Evolutionary conservation across 2,329 filamentous ascomycete genomes (phyloP), one percentile per base, ranked within the genome.

Genomic region (Scopulariopsis brevicaulis): DNA sequence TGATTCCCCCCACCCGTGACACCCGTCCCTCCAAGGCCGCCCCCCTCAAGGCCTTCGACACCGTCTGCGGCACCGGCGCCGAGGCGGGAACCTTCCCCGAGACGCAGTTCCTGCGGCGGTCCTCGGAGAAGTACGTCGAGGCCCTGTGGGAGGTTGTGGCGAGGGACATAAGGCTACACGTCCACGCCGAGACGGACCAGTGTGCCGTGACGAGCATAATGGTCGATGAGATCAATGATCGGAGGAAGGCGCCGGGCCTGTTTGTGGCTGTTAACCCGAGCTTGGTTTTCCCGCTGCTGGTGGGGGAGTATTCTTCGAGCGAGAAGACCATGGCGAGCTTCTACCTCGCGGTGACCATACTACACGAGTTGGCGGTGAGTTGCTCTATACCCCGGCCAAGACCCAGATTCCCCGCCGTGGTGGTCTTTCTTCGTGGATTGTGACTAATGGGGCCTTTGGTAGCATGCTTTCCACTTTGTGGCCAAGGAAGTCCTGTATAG

Each of bases 291-390:
- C 63, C 65, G 24, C 56, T 70, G 14, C 53, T 69, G 14, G 58
- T 60, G 1, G 51, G 59, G 12, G 60, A 61, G 8, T 64, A 65
- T 32, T 65, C 62, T 51, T 56, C 57, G 3, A 63, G 64, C 28
- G 68, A 70, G 60, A 66, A 63, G 54, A 55, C 64, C 35, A 62
- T 66, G 62, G 54, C 60, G 3, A 66, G 58, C 48, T 58, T 62
- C 37, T 40, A 61, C 11, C 34, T 66, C 14, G 64, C 66, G 2
- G 34, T 53, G 1, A 64, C 65, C 2, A 46, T 70, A 8, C 58
- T 64, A 12, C 68, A 69, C 24, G 68, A 70, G 56, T 25, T 69
- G 7, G 64, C 66, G 53, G 68, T 68, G 53, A 63, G 67, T 55
- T 20, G 4, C 43, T 4, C 18, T 48, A 10, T n/a, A 15, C 43